Conservation (phyloP, 768 basidiomycete genomes). For the Collybia mongolica region DNA sequence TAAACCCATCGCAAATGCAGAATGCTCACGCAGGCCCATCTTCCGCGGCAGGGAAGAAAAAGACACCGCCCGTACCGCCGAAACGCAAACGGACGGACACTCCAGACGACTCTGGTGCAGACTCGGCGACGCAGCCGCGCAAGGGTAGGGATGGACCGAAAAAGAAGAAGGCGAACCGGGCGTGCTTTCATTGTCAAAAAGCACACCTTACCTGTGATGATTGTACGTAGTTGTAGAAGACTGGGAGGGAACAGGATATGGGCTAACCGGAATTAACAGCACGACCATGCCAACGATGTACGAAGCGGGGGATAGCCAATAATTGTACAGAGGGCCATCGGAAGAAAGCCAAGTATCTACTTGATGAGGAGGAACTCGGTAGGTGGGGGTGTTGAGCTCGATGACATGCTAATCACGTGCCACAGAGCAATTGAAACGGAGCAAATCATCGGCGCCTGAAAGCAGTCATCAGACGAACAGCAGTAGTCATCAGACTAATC, state of each 20-base stretch:
- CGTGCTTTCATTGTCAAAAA: conserved; percentile 95
- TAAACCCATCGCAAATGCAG: conserved; percentile 43
- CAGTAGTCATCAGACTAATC: conserved; percentile 1
- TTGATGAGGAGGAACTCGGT: conserved; percentile 94
- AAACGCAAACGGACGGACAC: conserved; percentile 68
- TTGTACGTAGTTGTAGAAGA: conserved; percentile 51
- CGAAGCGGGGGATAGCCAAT: conserved; percentile 88
- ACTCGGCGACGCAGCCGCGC: conserved; percentile 42
- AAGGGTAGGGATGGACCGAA: conserved; percentile 76
- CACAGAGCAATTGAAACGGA: conserved; percentile 49
- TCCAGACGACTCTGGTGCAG: conserved; percentile 52
- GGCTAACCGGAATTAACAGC: conserved; percentile 43
- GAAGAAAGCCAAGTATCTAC: conserved; percentile 97
- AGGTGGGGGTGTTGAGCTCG: conserved; percentile 23
- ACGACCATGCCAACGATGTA: conserved; percentile 93
- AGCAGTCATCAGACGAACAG: conserved; percentile 26
- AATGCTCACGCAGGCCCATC: conserved; percentile 46
- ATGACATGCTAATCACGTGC: conserved; percentile 36
- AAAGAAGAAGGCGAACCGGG: conserved; percentile 94
- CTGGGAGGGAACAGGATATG: too few relatives aligned
- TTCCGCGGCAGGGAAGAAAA: conserved; percentile 33
- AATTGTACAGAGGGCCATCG: conserved; percentile 93
- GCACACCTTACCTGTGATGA: conserved; percentile 99
- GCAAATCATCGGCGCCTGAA: conserved; percentile 39
- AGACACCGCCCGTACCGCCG: conserved; percentile 27